Evolutionary conservation across 306 rosid species (phyloP), one percentile per base, ranked within the genome.

Genomic region (Gastrolobium bilobum): DNA sequence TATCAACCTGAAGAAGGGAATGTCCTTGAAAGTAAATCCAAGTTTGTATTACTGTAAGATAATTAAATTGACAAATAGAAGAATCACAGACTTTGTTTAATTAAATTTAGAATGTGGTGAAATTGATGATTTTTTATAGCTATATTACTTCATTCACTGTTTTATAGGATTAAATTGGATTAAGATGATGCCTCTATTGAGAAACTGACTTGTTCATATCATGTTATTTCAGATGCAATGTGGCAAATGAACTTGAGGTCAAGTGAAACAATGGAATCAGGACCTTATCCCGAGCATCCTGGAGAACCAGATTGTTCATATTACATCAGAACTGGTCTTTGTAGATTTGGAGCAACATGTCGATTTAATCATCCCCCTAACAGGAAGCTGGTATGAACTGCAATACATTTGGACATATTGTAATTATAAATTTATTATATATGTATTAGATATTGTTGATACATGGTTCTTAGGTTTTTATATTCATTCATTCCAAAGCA

Each of bases 221-320:
- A 34, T 83, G 86, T 51, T 82, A 35, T 86, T 86, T 69, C 90
- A 94, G 99, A 92, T 87, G 97, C 92, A 83, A 79, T 92, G 88
- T 94, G 99, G 99, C 99, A 75, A 84, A 88, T 94, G 94, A 92
- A 85, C 76, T 87, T 94, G 88, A 87, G 94, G 82, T 87, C 97
- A 74, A 86, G 93, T 79, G 97, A 92, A 87, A 84, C 91, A 76
- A 86, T 94, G 97, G 99, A 93, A 51, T 68, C 91, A 33, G 97
- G 97, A 84, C 83, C 91, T 43, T 94, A 91, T 88, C 99, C 99
- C 1, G 99, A 92, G 88, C 97, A 92, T 71, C 82, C 91, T 9
- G 98, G 98, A 73, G 98, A 95, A 83, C 95, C 90, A 44, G 99
- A 95, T 87, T 95, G 99, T 83, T 91, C 98, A 54, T 95, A 95